These are phyloP conservation scores for Suillus variegatus DNA, from an alignment of 768 basidiomycete genomes.

Conservation along the genomic window DNA sequence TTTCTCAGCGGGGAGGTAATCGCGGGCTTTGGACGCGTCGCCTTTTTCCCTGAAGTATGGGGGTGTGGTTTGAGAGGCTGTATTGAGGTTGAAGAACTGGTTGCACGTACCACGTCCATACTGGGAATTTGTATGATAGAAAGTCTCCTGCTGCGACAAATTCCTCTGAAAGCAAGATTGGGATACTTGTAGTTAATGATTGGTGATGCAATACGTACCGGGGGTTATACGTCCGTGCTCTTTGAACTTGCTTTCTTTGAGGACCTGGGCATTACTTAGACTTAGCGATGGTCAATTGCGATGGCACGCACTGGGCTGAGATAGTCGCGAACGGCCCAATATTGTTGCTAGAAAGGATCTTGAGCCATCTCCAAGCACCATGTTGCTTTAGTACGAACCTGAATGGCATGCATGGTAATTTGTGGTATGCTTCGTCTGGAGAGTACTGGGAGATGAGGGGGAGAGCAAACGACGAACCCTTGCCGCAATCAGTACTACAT, in stretches of 20 bases:
- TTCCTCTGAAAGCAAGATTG: conserved; percentile 64
- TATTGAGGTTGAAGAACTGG: background rate
- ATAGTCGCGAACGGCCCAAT: conserved; percentile 93
- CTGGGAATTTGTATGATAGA: conserved; percentile 95
- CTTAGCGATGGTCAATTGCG: conserved; percentile 16
- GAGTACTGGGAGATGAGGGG: conserved; percentile 13
- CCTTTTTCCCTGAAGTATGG: conserved; percentile 83
- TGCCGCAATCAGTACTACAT: conserved; percentile 26
- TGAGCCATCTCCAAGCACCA: conserved; percentile 10
- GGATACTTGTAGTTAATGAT: background rate
- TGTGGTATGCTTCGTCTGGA: conserved; percentile 8
- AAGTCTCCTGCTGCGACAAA: conserved; percentile 99
- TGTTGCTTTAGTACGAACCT: conserved; percentile 29
- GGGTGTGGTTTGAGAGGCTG: conserved; percentile 8
- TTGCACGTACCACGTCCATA: conserved; percentile 86
- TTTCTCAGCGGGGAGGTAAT: conserved; percentile 94
- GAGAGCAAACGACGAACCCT: conserved; percentile 20
- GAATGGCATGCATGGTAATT: conserved; percentile 48
- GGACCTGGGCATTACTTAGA: conserved; percentile 59
- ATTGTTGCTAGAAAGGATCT: conserved; percentile 66
- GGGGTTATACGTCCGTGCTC: conserved; percentile 97
- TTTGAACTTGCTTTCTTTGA: conserved; percentile 98
- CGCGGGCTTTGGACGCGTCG: conserved; percentile 79
- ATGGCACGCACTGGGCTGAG: conserved; percentile 73
- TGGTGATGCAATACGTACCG: conserved; percentile 48